Percentiles rank a stretch among this genome's conserved stretches.
Evolutionary conservation across 2,329 filamentous ascomycete species (phyloP).

Genomic region (Tolypocladium endophyticum): DNA sequence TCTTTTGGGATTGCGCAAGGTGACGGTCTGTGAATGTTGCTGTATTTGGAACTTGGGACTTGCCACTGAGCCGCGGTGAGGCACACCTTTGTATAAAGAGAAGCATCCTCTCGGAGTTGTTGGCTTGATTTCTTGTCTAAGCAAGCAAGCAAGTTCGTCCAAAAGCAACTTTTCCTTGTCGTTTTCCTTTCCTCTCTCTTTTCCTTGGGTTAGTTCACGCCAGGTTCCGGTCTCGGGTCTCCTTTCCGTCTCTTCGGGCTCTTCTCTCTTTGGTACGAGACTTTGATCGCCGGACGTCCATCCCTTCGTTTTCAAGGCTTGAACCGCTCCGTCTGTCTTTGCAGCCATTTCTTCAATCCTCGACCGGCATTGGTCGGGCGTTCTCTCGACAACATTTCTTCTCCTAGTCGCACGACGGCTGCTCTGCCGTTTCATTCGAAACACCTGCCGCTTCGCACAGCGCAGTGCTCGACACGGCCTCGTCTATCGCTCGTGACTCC

Average conservation of each 20-base stretch:
- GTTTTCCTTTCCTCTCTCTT: background rate
- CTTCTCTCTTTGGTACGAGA: constrained; percentile 7
- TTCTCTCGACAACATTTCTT: constrained; percentile 19
- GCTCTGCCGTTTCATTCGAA: constrained; percentile 29
- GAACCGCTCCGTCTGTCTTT: background rate
- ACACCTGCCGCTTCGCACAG: constrained; percentile 30
- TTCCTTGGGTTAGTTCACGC: constrained; percentile 4
- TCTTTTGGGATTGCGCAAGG: background rate
- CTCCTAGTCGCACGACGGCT: constrained; percentile 16
- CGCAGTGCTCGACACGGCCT: constrained; percentile 24
- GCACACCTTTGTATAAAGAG: constrained; percentile 1
- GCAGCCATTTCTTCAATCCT: background rate
- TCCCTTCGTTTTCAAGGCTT: background rate
- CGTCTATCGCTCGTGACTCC: constrained; percentile 31
- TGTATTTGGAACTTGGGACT: background rate
- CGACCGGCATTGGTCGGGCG: constrained; percentile 1
- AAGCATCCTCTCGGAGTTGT: background rate
- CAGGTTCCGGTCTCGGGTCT: constrained; percentile 13
- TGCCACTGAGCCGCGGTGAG: background rate
- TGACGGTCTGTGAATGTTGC: background rate
- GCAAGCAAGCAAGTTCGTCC: background rate
- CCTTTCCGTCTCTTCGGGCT: constrained; percentile 10
- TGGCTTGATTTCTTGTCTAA: background rate
- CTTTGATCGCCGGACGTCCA: background rate
- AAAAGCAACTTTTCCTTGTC: constrained; percentile 2